Base-by-base conservation (phyloP, 495 filamentous ascomycete species). In the Aspergillus olivimuriae region DNA sequence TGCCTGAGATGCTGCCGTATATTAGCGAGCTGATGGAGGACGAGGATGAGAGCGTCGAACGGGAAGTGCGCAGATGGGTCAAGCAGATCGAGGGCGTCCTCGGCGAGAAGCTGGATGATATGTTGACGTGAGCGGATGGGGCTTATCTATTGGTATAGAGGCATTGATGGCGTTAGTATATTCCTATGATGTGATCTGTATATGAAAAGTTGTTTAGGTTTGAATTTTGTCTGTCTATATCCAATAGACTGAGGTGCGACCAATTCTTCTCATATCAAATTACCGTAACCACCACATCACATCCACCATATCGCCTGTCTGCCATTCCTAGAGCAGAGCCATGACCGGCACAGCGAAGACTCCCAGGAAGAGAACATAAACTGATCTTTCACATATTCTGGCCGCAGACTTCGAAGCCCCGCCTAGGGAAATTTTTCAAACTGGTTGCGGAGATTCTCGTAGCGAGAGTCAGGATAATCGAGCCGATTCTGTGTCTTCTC, bases 11-110 rank as follows among this genome's bases (percentile, higher is more conserved):
- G 81, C 68, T 97, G 51, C 92, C 92, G 23, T 85, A 87, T 42
- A 92, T 98, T 39, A 90, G 84, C 47, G 92, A 98, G 65, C 56
- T 94, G 48, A 84, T 92, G 70, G 94, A 98, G 62, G 92, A 98
- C 61, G 92, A 95, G 50, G 88, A 96, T 50, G 91, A 96, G 64
- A 70, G 62, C 18, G 90, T 98, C 30, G 92, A 96, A 72, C 69
- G 80, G 51, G 91, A 95, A 69, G 86, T 87, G 7, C 72, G 84
- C 57, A 75, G 79, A 43, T 92, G 91, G 88, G 86, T 95, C 47
- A 79, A 82, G 63, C 76, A 73, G 62, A 90, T 98, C 53, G 92
- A 97, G 64, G 76, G 73, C 39, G 82, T 90, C 22, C 63, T 96
- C 34, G 92, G 92, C 7, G 88, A 94, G 71, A 84, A 80, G 41